Conservation (phyloP, 2,329 filamentous ascomycete species). For the Emericellopsis cladophorae region DNA sequence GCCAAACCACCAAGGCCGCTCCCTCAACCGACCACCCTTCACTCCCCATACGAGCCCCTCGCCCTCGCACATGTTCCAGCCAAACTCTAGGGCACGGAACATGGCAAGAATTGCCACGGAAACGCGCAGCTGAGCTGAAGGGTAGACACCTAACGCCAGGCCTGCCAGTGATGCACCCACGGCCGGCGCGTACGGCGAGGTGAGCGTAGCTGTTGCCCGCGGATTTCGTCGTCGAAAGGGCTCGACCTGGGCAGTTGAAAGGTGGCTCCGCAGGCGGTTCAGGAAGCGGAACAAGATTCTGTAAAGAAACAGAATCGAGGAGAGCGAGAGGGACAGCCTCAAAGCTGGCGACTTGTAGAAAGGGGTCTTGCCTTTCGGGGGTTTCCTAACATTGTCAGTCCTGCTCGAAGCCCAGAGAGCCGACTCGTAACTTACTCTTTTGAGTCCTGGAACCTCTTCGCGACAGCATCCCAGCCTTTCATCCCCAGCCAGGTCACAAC, state of each 20-base stretch:
- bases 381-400: slow-evolving; percentile 10
- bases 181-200: slow-evolving; percentile 73
- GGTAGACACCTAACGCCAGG: slow-evolving; percentile 64
- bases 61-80: slow-evolving; percentile 72
- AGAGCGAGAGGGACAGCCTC: slow-evolving; percentile 70
- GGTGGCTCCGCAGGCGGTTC: slow-evolving; percentile 59
- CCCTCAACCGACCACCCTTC: slow-evolving; percentile 39
- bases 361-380: slow-evolving; percentile 30
- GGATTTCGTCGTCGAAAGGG: slow-evolving; percentile 80
- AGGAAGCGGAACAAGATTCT: slow-evolving; percentile 86
- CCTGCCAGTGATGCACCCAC: slow-evolving; percentile 85
- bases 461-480: slow-evolving; percentile 47
- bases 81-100: slow-evolving; percentile 73
- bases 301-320: slow-evolving; percentile 77
- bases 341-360: slow-evolving; percentile 56
- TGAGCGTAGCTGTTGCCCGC: slow-evolving; percentile 58
- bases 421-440: slow-evolving; percentile 25
- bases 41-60: slow-evolving; percentile 55
- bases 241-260: slow-evolving; percentile 67
- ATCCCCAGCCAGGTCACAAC: slow-evolving; percentile 47
- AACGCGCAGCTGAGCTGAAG: slow-evolving; percentile 54
- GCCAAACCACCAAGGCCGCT: slow-evolving; percentile 70
- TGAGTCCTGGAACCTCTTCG: slow-evolving; percentile 28
- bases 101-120: slow-evolving; percentile 72
- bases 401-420: not conserved